Evolutionary conservation across 1,139 yeast species (phyloP).

Genomic region (Suhomyces chickasaworum): DNA sequence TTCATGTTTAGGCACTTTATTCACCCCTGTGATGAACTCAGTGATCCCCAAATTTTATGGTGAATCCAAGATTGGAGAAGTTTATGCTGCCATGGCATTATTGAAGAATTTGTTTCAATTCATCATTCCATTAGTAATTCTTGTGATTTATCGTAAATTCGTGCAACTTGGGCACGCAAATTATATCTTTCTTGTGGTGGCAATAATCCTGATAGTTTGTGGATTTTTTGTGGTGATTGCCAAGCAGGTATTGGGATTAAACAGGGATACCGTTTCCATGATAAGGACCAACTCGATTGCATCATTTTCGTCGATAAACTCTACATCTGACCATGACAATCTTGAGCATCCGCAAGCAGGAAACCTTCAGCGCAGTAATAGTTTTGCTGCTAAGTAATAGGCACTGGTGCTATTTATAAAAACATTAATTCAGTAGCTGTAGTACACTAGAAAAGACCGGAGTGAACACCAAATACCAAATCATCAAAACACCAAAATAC

Average conservation of each 20-base stretch:
- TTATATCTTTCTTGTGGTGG: conserved; percentile 11
- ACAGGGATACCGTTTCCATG: conserved; percentile 8
- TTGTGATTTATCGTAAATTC: conserved; percentile 37
- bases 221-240: conserved; percentile 3
- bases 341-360: background rate
- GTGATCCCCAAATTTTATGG: conserved; percentile 54
- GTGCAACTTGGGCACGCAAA: conserved; percentile 15
- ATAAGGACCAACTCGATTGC: conserved; percentile 11
- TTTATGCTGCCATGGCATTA: conserved; percentile 55
- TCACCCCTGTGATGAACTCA: conserved; percentile 50
- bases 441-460: too few species aligned
- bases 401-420: background rate
- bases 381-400: background rate
- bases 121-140: conserved; percentile 39
- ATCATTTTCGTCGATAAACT: conserved; percentile 5
- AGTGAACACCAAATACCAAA: too few species aligned
- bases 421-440: background rate
- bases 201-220: conserved; percentile 5
- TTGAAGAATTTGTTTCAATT: conserved; percentile 42
- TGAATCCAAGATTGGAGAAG: conserved; percentile 50
- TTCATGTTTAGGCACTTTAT: conserved; percentile 50
- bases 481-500: too few species aligned
- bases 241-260: conserved; percentile 12
- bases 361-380: background rate
- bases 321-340: background rate